A percentile compares a stretch with the other conserved stretches of the same genome.
Conservation (phyloP, 805 yeast genomes). For the Priceomyces haplophilus region DNA sequence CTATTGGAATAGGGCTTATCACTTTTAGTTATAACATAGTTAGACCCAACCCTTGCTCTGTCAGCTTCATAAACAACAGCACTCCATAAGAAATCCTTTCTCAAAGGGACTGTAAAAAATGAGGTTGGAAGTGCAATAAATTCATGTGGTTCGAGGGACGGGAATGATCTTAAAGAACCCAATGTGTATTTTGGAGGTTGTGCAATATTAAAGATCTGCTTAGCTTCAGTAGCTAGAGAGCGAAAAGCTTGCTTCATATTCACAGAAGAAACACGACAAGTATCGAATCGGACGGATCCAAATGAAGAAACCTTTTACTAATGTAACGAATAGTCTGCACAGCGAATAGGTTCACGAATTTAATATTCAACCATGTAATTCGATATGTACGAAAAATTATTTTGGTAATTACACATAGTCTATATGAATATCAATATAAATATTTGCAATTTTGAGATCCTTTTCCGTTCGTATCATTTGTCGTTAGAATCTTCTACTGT, state of each 20-base stretch:
- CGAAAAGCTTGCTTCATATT: constrained; percentile 25
- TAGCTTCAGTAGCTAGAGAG: constrained; percentile 27
- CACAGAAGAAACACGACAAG: constrained; percentile 8
- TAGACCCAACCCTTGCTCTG: constrained; percentile 81
- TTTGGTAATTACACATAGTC: not conserved
- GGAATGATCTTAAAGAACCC: constrained; percentile 77
- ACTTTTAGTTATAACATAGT: constrained; percentile 81
- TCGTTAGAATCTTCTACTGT: too few species aligned
- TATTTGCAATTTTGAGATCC: too few species aligned
- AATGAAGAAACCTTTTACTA: not conserved
- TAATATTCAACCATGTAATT: not conserved
- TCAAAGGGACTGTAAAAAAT: constrained; percentile 69
- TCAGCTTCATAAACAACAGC: constrained; percentile 94
- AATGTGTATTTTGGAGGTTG: constrained; percentile 69
- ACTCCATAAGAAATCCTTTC: constrained; percentile 91
- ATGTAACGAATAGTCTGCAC: too few species aligned
- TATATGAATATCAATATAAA: not conserved
- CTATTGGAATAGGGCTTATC: constrained; percentile 82
- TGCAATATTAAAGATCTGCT: constrained; percentile 20
- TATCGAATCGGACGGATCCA: too few species aligned
- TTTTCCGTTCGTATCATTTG: too few species aligned
- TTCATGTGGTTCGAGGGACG: constrained; percentile 81
- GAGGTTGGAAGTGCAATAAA: constrained; percentile 72
- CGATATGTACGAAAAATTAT: not conserved
- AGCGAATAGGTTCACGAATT: too few species aligned